These are phyloP conservation scores for Coniochaeta ligniaria DNA, from an alignment of 2,329 filamentous ascomycete genomes.

Conservation along the genomic window DNA sequence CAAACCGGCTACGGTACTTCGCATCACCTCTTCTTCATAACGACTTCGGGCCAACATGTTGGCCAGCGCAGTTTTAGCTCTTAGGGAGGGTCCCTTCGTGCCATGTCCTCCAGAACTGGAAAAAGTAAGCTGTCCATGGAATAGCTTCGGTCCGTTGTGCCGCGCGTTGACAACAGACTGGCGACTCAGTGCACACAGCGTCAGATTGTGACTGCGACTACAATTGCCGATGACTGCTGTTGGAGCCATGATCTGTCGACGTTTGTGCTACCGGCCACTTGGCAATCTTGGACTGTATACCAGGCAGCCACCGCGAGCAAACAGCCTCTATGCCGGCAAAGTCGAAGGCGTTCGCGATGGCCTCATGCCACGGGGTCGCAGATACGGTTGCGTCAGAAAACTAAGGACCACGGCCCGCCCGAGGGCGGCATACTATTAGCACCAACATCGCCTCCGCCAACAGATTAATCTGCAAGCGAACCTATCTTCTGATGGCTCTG, in stretches of 20 bases:
- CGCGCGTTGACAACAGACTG: background rate
- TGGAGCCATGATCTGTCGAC: background rate
- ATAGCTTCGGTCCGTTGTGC: background rate
- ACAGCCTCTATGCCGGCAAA: background rate
- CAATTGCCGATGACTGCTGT: background rate
- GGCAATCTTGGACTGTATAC: background rate
- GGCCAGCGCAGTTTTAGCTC: too few species aligned
- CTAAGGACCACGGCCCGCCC: background rate
- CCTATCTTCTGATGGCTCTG: background rate
- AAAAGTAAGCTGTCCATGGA: too few species aligned
- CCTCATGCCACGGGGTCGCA: background rate
- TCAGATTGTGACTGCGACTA: background rate
- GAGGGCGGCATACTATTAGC: background rate
- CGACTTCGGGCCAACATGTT: too few species aligned
- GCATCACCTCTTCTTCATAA: too few species aligned
- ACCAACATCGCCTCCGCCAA: background rate
- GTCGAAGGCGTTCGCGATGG: background rate
- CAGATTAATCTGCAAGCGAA: too few species aligned
- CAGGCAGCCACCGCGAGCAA: background rate
- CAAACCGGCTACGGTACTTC: too few species aligned
- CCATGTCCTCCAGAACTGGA: too few species aligned
- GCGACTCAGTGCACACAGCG: background rate
- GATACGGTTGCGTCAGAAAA: background rate
- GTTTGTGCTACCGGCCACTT: background rate
- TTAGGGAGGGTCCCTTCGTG: too few species aligned